These are phyloP conservation scores for Flaveria floridana DNA, from an alignment of 140 eudicot species.

Conservation along the genomic window DNA sequence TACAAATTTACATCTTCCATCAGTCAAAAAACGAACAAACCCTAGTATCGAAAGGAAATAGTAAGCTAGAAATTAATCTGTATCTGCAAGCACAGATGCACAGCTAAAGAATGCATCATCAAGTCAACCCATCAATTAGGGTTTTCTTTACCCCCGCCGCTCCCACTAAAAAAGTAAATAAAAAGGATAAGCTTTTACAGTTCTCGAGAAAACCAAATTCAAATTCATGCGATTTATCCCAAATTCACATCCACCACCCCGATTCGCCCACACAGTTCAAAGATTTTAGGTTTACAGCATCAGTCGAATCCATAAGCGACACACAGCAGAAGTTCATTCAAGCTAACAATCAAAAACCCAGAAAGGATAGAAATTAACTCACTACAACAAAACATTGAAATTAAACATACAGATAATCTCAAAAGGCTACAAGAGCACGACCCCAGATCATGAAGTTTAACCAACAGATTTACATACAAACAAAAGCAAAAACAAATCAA, in stretches of 20 bases:
- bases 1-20: neutral
- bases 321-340: constrained; percentile 4
- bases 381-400: constrained; percentile 19
- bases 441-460: constrained; percentile 17
- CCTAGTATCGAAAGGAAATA: constrained; percentile 27
- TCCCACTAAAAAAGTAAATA: constrained; percentile 34
- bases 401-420: neutral
- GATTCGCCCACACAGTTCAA: constrained; percentile 11
- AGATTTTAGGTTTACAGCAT: neutral
- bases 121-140: constrained; percentile 38
- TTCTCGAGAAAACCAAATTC: constrained; percentile 34
- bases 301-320: constrained; percentile 5
- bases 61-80: constrained; percentile 8
- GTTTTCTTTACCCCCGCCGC: constrained; percentile 31
- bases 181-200: constrained; percentile 31
- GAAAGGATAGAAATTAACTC: neutral
- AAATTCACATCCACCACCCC: constrained; percentile 20
- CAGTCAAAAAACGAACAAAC: constrained; percentile 25
- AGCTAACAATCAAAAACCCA: neutral
- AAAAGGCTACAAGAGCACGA: neutral
- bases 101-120: constrained; percentile 21
- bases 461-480: neutral
- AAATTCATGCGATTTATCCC: constrained; percentile 32
- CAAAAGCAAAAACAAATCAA: constrained; percentile 17
- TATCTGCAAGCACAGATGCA: constrained; percentile 5